Conservation (phyloP, 2,329 filamentous ascomycete genomes). For the Proliferodiscus dingleyae region DNA sequence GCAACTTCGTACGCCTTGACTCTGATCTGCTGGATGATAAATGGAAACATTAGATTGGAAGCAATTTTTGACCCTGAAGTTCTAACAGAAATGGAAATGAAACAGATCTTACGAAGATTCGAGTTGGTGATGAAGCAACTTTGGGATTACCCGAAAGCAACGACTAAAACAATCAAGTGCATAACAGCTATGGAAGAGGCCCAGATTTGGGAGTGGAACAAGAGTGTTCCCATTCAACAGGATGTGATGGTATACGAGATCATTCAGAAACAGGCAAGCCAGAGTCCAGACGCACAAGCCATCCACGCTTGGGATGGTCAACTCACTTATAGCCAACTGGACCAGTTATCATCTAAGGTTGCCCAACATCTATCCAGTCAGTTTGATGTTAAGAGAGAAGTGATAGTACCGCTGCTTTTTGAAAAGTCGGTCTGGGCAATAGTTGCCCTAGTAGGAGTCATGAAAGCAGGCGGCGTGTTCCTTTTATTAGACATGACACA, state of each 20-base stretch:
- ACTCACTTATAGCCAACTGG: slow-evolving; percentile 18
- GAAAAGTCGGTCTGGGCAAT: slow-evolving; percentile 26
- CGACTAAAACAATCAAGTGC: not conserved
- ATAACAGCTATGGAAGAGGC: not conserved
- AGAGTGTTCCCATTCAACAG: slow-evolving; percentile 6
- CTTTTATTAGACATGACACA: slow-evolving; percentile 28
- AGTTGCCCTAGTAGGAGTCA: slow-evolving; percentile 23
- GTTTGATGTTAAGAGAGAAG: slow-evolving; percentile 10
- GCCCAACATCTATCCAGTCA: slow-evolving; percentile 8
- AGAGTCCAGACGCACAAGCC: slow-evolving; percentile 14
- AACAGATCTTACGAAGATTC: not conserved
- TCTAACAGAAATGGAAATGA: not conserved
- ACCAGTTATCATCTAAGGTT: slow-evolving; percentile 13
- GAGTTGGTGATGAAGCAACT: not conserved
- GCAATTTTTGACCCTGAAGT: slow-evolving; percentile 37
- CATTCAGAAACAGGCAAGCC: slow-evolving; percentile 1
- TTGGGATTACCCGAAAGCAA: not conserved
- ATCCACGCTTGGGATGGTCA: slow-evolving; percentile 20
- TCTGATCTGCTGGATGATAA: slow-evolving; percentile 39
- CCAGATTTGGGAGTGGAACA: slow-evolving; percentile 6
- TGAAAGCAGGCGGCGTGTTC: slow-evolving; percentile 26
- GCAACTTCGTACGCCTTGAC: slow-evolving; percentile 43
- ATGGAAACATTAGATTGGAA: slow-evolving; percentile 37
- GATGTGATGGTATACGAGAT: slow-evolving; percentile 14
- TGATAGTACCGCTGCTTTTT: slow-evolving; percentile 23